A percentile compares a stretch with the other conserved stretches of the same genome.
phyloP scores from a whole-genome alignment of 2,329 filamentous ascomycete genomes.

The Davidsoniella neocaledoniae region DNA sequence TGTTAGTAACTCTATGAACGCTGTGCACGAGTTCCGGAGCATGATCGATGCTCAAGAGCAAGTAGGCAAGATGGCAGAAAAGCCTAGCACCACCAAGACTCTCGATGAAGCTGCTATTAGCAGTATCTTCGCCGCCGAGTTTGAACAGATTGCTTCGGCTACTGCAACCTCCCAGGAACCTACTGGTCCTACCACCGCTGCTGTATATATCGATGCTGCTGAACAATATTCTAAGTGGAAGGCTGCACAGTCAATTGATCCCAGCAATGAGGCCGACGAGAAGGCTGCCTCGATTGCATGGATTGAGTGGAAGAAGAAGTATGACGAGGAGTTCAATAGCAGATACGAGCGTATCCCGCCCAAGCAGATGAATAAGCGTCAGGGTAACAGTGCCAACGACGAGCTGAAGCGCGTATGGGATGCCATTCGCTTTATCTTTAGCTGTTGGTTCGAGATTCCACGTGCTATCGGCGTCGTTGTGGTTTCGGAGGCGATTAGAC shows the following conservation, averaged over 20 bases:
- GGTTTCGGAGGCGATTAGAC: constrained; percentile 27
- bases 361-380: constrained; percentile 23
- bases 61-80: constrained; percentile 15
- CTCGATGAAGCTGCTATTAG: constrained; percentile 12
- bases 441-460: constrained; percentile 54
- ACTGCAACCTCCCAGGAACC: too few relatives aligned
- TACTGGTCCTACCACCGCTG: not conserved
- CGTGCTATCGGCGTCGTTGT: constrained; percentile 19
- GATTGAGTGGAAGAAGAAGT: constrained; percentile 12
- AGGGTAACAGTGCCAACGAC: constrained; percentile 17
- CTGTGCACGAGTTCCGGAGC: constrained; percentile 53
- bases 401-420: constrained; percentile 17
- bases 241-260: too few relatives aligned
- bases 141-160: too few relatives aligned
- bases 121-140: not conserved
- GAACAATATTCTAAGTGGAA: not conserved
- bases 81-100: constrained; percentile 15
- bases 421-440: constrained; percentile 16
- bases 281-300: constrained; percentile 16
- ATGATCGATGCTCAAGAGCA: constrained; percentile 28
- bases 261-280: constrained; percentile 10
- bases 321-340: constrained; percentile 17
- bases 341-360: constrained; percentile 23
- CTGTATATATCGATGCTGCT: not conserved
- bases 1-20: constrained; percentile 62